Evolutionary conservation across 2,329 filamentous ascomycete species (phyloP).

Genomic region (Capronia americana): DNA sequence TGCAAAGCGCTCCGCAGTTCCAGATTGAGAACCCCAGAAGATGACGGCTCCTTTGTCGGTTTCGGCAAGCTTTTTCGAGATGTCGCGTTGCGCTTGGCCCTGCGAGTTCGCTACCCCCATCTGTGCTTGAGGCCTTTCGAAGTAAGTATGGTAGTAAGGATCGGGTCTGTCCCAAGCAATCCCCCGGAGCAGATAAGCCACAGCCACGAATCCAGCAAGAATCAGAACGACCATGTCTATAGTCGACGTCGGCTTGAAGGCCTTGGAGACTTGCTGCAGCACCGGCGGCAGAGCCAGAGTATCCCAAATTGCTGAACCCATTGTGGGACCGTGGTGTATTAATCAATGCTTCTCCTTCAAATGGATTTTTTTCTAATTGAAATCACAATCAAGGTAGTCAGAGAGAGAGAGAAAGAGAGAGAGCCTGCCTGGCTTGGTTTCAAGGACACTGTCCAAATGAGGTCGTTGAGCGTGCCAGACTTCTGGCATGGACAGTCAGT

Average conservation of each 20-base stretch:
- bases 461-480: too few species aligned
- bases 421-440: too few species aligned
- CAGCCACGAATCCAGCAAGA: slow-evolving; percentile 46
- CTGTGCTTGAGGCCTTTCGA: slow-evolving; percentile 56
- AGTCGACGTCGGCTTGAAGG: slow-evolving; percentile 3
- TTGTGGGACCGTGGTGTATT: too few species aligned
- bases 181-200: slow-evolving; percentile 53
- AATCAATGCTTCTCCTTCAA: too few species aligned
- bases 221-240: slow-evolving; percentile 54
- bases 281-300: background rate
- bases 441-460: too few species aligned
- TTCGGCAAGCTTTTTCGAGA: slow-evolving; percentile 49
- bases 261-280: background rate
- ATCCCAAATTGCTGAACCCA: background rate
- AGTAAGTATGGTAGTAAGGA: slow-evolving; percentile 57
- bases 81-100: slow-evolving; percentile 45
- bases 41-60: slow-evolving; percentile 63
- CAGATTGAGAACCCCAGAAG: slow-evolving; percentile 41
- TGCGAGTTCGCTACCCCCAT: slow-evolving; percentile 41
- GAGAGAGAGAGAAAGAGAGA: too few species aligned
- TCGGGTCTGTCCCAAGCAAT: slow-evolving; percentile 58
- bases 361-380: too few species aligned
- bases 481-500: too few species aligned
- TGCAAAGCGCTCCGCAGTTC: slow-evolving; percentile 37
- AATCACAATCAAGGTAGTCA: too few species aligned